phyloP scores from a whole-genome alignment of 768 basidiomycete genomes.

The Hortiboletus flavorubellus region DNA sequence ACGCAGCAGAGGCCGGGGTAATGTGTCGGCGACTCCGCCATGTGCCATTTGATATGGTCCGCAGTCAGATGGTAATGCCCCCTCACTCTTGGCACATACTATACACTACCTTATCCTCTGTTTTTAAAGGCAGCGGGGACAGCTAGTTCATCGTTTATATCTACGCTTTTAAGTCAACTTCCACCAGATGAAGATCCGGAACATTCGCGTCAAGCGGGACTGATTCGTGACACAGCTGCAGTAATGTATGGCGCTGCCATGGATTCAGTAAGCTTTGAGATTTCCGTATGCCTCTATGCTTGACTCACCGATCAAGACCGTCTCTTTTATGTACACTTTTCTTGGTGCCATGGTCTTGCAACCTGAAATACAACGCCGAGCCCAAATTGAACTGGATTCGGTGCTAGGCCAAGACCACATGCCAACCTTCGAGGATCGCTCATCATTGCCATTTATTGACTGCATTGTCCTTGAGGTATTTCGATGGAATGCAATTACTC shows the following conservation, averaged over 20 bases:
- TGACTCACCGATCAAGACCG: background rate
- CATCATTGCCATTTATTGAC: slow-evolving; percentile 13
- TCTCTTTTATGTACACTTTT: slow-evolving; percentile 6
- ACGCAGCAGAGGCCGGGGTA: background rate
- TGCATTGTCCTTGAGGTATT: slow-evolving; percentile 10
- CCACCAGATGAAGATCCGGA: slow-evolving; percentile 5
- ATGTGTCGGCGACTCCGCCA: background rate
- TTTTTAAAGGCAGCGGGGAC: slow-evolving; percentile 5
- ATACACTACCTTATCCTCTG: background rate
- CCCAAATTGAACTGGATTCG: slow-evolving; percentile 10
- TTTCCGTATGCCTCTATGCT: background rate
- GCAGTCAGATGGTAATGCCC: slow-evolving; percentile 4
- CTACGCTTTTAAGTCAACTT: slow-evolving; percentile 10
- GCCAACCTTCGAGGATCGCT: slow-evolving; percentile 14
- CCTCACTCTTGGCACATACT: background rate
- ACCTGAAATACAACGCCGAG: slow-evolving; percentile 13
- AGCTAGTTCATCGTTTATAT: slow-evolving; percentile 8
- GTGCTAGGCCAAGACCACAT: slow-evolving; percentile 7
- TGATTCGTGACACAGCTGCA: slow-evolving; percentile 14
- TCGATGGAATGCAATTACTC: slow-evolving; percentile 10
- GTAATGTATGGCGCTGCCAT: slow-evolving; percentile 9
- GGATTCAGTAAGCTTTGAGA: slow-evolving; percentile 5
- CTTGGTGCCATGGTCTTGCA: slow-evolving; percentile 12
- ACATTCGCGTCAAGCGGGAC: background rate
- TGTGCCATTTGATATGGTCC: slow-evolving; percentile 8